Conservation (phyloP, 192 early-diverging fungal genomes). For the Backusella liffmaniae region DNA sequence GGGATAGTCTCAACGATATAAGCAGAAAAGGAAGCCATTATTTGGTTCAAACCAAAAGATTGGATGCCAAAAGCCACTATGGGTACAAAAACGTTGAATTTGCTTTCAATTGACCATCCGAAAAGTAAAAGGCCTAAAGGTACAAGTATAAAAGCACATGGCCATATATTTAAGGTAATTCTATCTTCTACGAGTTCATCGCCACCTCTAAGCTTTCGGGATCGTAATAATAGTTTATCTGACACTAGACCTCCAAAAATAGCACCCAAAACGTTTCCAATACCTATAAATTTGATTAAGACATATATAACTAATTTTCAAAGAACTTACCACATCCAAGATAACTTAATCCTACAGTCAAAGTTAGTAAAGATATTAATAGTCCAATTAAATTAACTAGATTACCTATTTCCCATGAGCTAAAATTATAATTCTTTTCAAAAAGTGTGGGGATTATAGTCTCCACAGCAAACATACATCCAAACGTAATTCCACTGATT, state of each 20-base stretch:
- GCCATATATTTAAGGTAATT: conserved; percentile 42
- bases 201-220: conserved; percentile 36
- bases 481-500: conserved; percentile 43
- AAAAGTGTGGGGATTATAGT: conserved; percentile 30
- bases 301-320: conserved; percentile 34
- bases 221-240: conserved; percentile 35
- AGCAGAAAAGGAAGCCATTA: conserved; percentile 35
- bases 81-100: conserved; percentile 35
- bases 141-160: conserved; percentile 38
- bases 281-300: conserved; percentile 28
- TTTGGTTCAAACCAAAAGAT: conserved; percentile 52
- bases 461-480: conserved; percentile 46
- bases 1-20: conserved; percentile 50
- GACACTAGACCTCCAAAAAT: conserved; percentile 41
- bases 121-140: conserved; percentile 45
- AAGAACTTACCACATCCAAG: background rate
- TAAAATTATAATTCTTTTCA: conserved; percentile 20
- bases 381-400: too few relatives aligned
- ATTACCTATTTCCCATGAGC: conserved; percentile 33
- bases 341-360: background rate
- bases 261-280: conserved; percentile 43
- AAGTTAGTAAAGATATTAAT: too few relatives aligned
- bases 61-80: conserved; percentile 48
- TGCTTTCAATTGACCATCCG: conserved; percentile 41
- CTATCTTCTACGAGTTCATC: conserved; percentile 41